These are phyloP conservation scores for Lecanicillium sp. DNA, from an alignment of 2,329 filamentous ascomycete genomes.

Conservation along the genomic window DNA sequence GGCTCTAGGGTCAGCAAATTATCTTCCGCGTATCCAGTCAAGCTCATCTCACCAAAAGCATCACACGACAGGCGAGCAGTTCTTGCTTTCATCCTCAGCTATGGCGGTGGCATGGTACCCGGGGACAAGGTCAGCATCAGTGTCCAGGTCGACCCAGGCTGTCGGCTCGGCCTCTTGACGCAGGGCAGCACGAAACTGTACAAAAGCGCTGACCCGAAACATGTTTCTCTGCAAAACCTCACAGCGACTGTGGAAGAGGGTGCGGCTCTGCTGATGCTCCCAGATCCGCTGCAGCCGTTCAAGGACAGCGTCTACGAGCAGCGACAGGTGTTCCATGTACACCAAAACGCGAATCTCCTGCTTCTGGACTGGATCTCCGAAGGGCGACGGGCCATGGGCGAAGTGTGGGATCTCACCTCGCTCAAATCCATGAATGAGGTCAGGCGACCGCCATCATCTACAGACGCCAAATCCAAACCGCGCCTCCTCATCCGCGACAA, in stretches of 20 bases:
- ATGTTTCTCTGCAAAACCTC: slow-evolving; percentile 47
- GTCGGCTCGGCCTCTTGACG: slow-evolving; percentile 56
- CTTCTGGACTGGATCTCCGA: slow-evolving; percentile 84
- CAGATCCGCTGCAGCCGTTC: slow-evolving; percentile 84
- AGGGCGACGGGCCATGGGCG: slow-evolving; percentile 69
- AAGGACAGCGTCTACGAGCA: slow-evolving; percentile 72
- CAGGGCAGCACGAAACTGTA: slow-evolving; percentile 85
- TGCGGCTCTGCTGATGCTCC: slow-evolving; percentile 57
- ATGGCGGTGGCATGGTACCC: slow-evolving; percentile 78
- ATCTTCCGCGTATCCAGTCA: slow-evolving; percentile 81
- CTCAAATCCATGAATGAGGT: slow-evolving; percentile 83
- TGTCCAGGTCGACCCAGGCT: slow-evolving; percentile 54
- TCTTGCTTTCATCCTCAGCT: slow-evolving; percentile 77
- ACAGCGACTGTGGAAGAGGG: slow-evolving; percentile 37
- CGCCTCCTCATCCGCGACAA: slow-evolving; percentile 76
- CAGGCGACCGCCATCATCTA: slow-evolving; percentile 36
- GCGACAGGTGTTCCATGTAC: slow-evolving; percentile 63
- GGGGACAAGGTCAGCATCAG: slow-evolving; percentile 69
- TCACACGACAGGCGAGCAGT: slow-evolving; percentile 55
- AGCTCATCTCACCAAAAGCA: slow-evolving; percentile 70
- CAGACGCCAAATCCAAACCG: slow-evolving; percentile 24
- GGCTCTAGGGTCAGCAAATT: slow-evolving; percentile 61
- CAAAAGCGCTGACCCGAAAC: slow-evolving; percentile 53
- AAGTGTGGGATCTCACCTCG: slow-evolving; percentile 69
- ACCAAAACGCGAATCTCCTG: slow-evolving; percentile 54